These are phyloP conservation scores for Xylariales sp. DNA, from an alignment of 2,329 filamentous ascomycete species.

Conservation along the genomic window DNA sequence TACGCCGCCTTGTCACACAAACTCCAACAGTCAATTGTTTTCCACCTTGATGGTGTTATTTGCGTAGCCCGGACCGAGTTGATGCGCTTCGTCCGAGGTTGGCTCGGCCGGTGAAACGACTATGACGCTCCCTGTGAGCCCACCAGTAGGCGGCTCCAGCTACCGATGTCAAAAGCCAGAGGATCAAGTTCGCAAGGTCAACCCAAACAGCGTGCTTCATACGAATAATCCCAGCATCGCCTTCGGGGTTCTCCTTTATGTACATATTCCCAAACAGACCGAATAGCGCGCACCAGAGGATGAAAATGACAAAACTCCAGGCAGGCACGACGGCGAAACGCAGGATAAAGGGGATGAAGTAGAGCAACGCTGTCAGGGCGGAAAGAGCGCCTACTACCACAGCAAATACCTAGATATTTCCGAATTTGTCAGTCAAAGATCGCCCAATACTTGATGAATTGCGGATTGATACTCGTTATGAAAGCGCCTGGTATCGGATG, in stretches of 20 bases:
- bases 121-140: conserved; percentile 45
- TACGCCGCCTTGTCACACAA: too few relatives aligned
- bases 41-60: too few relatives aligned
- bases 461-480: too few relatives aligned
- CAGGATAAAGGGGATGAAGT: conserved; percentile 59
- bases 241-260: conserved; percentile 63
- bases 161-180: conserved; percentile 67
- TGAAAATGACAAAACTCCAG: conserved; percentile 69
- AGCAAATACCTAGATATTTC: conserved; percentile 57
- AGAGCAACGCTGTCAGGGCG: conserved; percentile 60
- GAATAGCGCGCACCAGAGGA: conserved; percentile 79
- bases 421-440: conserved; percentile 5
- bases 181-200: conserved; percentile 66
- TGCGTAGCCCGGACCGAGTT: conserved; percentile 14
- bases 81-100: conserved; percentile 30
- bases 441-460: too few relatives aligned
- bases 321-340: conserved; percentile 51
- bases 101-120: conserved; percentile 56
- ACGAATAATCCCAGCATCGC: conserved; percentile 58
- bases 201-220: conserved; percentile 91
- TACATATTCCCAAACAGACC: conserved; percentile 80
- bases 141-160: conserved; percentile 57
- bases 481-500: too few relatives aligned
- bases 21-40: too few relatives aligned
- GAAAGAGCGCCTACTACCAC: conserved; percentile 64